A percentile compares a stretch with the other conserved stretches of the same genome.
These are phyloP conservation scores for Candida nanaspora DNA, from an alignment of 805 yeast species.

Conservation along the genomic window DNA sequence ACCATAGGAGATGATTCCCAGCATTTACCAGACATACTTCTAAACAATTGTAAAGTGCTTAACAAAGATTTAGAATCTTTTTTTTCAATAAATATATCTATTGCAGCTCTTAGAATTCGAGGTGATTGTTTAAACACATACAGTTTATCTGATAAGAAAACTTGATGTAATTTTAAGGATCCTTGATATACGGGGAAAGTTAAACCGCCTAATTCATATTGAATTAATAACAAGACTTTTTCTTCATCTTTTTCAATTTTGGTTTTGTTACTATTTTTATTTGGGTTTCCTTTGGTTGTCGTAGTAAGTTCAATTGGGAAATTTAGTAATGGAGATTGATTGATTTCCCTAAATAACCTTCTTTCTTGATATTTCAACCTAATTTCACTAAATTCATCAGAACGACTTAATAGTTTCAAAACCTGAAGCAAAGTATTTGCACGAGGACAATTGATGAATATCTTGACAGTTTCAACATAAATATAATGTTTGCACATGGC, in stretches of 20 bases:
- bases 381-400: slow-evolving; percentile 34
- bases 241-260: slow-evolving; percentile 23
- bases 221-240: slow-evolving; percentile 36
- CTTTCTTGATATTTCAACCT: slow-evolving; percentile 38
- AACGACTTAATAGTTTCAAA: slow-evolving; percentile 23
- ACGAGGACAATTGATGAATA: slow-evolving; percentile 17
- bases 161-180: slow-evolving; percentile 28
- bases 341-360: slow-evolving; percentile 36
- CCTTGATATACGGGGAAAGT: slow-evolving; percentile 39
- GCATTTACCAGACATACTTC: slow-evolving; percentile 36
- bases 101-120: slow-evolving; percentile 35
- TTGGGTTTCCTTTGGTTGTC: slow-evolving; percentile 7
- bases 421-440: slow-evolving; percentile 7
- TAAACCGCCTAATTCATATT: slow-evolving; percentile 43
- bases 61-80: slow-evolving; percentile 35
- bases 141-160: slow-evolving; percentile 37
- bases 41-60: slow-evolving; percentile 28
- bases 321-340: slow-evolving; percentile 29
- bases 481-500: slow-evolving; percentile 46
- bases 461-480: slow-evolving; percentile 34
- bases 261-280: no score
- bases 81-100: slow-evolving; percentile 35
- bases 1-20: slow-evolving; percentile 45
- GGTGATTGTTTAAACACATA: slow-evolving; percentile 34
- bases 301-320: slow-evolving; percentile 27